Evolutionary conservation across 805 yeast species (phyloP), one percentile per base, ranked within the genome.

Genomic region (Nakazawaea populi): DNA sequence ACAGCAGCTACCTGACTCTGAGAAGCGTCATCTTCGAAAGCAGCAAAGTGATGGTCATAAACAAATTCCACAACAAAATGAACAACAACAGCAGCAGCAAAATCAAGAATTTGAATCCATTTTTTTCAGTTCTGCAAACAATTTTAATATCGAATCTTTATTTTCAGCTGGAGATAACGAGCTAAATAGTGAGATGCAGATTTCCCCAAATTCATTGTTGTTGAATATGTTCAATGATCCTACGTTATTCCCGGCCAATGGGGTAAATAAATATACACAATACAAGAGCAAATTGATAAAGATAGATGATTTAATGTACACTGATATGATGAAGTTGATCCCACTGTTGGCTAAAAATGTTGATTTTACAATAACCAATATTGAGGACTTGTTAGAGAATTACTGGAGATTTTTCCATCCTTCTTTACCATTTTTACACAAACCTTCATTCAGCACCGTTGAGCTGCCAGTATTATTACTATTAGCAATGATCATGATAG

Each of bases 381-480:
- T 50, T 42, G 48, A 46, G 30, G 48, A 50, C 14, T 46, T 46
- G 35, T 32, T 69, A 9, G 61, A 61, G 35, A 46, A 57, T 6
- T 82, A 79, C 57, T 82, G 87, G 87, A 57, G 65, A 3, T 66
- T 74, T 30, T 82, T 71, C 62, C 88, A 76, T 63, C 75, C 80
- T 4, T 84, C 79, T 57, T 72, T 70, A 54, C 79, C 80, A 9
- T 66, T 76, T 28, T 51, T 76, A 37, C 80, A 76, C 53, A 69
- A 69, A 42, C 76, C 76, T 0, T 71, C 80, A 1, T 82, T 82
- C 55, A 69, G 72, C 44, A 78, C 87, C 0, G 65, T 68, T 35
- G 65, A 69, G 1, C 74, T 79, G 8, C 79, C 78, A 6, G 80
- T 82, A 0, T 68, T 82, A 18, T 62, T 84, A 14, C 55, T 83